Base-by-base conservation (phyloP, 352 stramenopile genomes). In the Pythium coloratum region DNA sequence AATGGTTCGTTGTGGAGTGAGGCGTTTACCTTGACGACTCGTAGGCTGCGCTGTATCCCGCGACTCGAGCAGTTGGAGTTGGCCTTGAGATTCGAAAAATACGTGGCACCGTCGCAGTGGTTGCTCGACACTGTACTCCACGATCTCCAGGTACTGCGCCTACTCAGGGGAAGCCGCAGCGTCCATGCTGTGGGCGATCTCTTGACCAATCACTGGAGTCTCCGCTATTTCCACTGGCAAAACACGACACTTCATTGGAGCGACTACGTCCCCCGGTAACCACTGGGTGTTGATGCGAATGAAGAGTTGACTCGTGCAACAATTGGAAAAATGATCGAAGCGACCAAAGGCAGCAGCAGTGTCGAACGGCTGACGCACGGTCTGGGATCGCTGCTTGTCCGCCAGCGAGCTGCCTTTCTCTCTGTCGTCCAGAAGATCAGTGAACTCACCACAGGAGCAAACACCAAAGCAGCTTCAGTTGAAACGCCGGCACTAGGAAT, bases 221-320 rank as follows among this genome's bases (percentile, higher is more conserved):
- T 51, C 18, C 44, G 44, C 44, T 51, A 51, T n/a, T 51, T 51
- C n/a, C 44, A 49, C 18, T 49, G 40, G 40, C 40, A 49, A 14
- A 42, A 14, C 8, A 14, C 2, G 2, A 14, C 7, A 14, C 36
- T 10, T 16, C 8, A 42, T n/a, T n/a, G 8, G 36, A 42, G 9
- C 36, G 36, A 38, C 33, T 10, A 38, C 33, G n/a, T n/a, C n/a
- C n/a, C n/a, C n/a, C n/a, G n/a, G n/a, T n/a, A n/a, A n/a, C n/a
- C n/a, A n/a, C n/a, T n/a, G n/a, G n/a, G n/a, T n/a, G n/a, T n/a
- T n/a, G n/a, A n/a, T n/a, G n/a, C n/a, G n/a, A 28, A n/a, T n/a
- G n/a, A n/a, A n/a, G n/a, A n/a, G n/a, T n/a, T n/a, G n/a, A n/a
- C n/a, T n/a, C n/a, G n/a, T n/a, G n/a, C n/a, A 5, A 5, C 44